A percentile compares a stretch with the other conserved stretches of the same genome.
Evolutionary conservation across 2,329 filamentous ascomycete genomes (phyloP).

Genomic region (Colletotrichum sp.): DNA sequence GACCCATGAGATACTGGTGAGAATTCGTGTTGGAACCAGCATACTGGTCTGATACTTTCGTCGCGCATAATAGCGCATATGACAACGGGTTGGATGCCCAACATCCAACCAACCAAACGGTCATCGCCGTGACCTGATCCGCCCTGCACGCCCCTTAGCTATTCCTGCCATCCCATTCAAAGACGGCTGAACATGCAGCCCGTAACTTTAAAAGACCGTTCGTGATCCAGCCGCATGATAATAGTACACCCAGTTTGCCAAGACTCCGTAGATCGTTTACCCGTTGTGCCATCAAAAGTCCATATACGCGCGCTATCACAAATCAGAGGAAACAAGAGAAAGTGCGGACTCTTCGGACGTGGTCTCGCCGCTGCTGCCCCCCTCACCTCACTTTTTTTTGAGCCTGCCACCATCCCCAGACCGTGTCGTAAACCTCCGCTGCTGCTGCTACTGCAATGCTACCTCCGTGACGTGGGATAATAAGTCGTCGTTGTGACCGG

Average conservation of each 20-base stretch:
- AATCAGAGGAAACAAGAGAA: neutral
- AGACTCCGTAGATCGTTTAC: neutral
- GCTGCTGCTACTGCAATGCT: neutral
- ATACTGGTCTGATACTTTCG: neutral
- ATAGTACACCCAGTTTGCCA: conserved; percentile 22
- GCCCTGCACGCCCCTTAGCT: neutral
- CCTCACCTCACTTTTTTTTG: neutral
- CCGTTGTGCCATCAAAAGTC: neutral
- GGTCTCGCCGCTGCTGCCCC: neutral
- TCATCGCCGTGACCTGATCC: neutral
- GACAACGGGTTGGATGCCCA: neutral
- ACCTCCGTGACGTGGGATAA: conserved; percentile 2
- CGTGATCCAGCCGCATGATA: conserved; percentile 9
- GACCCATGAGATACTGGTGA: neutral
- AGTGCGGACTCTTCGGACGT: neutral
- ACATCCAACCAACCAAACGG: neutral
- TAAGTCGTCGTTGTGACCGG: neutral
- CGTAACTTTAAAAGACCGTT: neutral
- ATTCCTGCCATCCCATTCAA: neutral
- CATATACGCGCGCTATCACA: neutral
- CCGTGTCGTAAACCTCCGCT: neutral
- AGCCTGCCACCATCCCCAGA: neutral
- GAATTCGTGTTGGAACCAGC: neutral
- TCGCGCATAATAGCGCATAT: neutral
- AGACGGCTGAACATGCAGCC: neutral